phyloP scores from a whole-genome alignment of 768 basidiomycete species.

The Pholiota conissans region DNA sequence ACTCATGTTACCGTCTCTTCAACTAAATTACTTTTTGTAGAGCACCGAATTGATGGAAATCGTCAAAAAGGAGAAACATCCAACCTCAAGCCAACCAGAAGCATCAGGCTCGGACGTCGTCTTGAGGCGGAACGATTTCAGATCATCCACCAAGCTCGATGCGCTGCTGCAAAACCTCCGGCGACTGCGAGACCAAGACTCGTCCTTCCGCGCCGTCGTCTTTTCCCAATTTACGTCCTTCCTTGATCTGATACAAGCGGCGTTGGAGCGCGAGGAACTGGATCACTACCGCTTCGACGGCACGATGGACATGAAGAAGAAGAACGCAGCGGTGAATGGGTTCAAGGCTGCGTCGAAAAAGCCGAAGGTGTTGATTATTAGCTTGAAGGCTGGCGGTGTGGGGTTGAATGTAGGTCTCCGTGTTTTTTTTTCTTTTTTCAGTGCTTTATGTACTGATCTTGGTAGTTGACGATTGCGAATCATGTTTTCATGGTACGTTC shows the following conservation, averaged over 20 bases:
- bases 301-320: conserved; percentile 84
- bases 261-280: conserved; percentile 67
- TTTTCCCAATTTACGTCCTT: conserved; percentile 93
- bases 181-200: conserved; percentile 67
- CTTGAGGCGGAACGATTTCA: conserved; percentile 80
- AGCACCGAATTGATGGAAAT: conserved; percentile 67
- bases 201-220: conserved; percentile 79
- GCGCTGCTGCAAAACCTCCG: conserved; percentile 77
- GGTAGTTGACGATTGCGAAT: conserved; percentile 76
- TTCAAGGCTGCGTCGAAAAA: conserved; percentile 71
- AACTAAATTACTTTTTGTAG: conserved; percentile 29
- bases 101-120: conserved; percentile 44
- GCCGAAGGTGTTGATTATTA: conserved; percentile 76
- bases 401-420: conserved; percentile 69
- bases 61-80: conserved; percentile 35
- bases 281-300: conserved; percentile 87
- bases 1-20: neutral
- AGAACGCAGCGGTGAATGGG: conserved; percentile 70
- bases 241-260: conserved; percentile 75
- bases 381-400: conserved; percentile 90
- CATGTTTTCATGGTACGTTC: conserved; percentile 79
- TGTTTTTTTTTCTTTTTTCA: neutral
- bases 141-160: conserved; percentile 88
- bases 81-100: conserved; percentile 30
- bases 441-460: no score